These are phyloP conservation scores for Cyphellophora europaea DNA, from an alignment of 2,329 filamentous ascomycete genomes.

Conservation along the genomic window DNA sequence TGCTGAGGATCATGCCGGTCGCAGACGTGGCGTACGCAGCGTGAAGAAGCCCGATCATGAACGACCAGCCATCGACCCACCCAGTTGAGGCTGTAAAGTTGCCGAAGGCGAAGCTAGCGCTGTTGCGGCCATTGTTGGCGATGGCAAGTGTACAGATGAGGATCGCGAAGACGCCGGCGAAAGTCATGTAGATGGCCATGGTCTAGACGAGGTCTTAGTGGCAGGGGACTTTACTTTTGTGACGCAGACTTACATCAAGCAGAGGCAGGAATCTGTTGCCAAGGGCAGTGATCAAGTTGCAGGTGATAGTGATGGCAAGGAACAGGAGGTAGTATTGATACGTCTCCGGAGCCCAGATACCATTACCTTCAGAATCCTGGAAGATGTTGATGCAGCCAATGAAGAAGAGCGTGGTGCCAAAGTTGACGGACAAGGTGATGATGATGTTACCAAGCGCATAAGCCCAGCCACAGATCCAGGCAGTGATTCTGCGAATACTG, in stretches of 20 bases:
- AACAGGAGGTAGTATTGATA: slow-evolving; percentile 42
- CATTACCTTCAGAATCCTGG: slow-evolving; percentile 34
- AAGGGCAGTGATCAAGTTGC: slow-evolving; percentile 42
- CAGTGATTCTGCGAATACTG: slow-evolving; percentile 51
- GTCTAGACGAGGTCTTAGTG: slow-evolving; percentile 37
- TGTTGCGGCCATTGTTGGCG: slow-evolving; percentile 58
- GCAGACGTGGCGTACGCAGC: slow-evolving; percentile 66
- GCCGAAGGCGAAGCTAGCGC: slow-evolving; percentile 55
- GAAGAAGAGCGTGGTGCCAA: slow-evolving; percentile 52
- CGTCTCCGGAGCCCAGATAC: slow-evolving; percentile 32
- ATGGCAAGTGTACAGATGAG: slow-evolving; percentile 54
- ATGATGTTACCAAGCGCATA: slow-evolving; percentile 74
- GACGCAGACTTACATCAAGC: slow-evolving; percentile 57
- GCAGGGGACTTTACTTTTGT: too few relatives aligned
- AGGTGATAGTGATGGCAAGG: slow-evolving; percentile 38
- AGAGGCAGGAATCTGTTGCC: slow-evolving; percentile 45
- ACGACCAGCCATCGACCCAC: slow-evolving; percentile 61
- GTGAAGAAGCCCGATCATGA: slow-evolving; percentile 62
- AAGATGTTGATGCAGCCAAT: slow-evolving; percentile 49
- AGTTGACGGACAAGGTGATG: slow-evolving; percentile 75
- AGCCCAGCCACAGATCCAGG: slow-evolving; percentile 67
- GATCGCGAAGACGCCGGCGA: slow-evolving; percentile 59
- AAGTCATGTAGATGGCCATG: slow-evolving; percentile 66
- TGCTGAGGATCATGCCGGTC: slow-evolving; percentile 72
- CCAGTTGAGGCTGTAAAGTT: slow-evolving; percentile 60